Evolutionary conservation across 805 yeast species (phyloP).

Genomic region (Novakomyces olei): DNA sequence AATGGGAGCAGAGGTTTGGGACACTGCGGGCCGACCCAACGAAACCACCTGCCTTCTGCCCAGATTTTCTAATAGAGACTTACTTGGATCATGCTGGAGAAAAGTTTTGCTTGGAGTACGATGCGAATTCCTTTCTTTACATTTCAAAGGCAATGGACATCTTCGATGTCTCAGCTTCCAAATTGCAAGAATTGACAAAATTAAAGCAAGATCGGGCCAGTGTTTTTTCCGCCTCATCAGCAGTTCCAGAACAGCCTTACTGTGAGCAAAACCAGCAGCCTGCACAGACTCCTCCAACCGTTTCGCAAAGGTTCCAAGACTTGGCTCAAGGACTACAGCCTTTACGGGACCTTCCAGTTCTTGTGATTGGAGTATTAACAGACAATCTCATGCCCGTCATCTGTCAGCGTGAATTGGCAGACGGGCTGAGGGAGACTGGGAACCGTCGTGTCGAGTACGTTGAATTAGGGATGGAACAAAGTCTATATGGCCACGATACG

Average conservation of each 20-base stretch:
- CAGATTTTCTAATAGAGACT: slow-evolving; percentile 80
- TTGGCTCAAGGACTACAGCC: slow-evolving; percentile 41
- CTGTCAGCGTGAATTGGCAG: slow-evolving; percentile 73
- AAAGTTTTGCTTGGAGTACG: slow-evolving; percentile 76
- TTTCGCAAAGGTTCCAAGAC: slow-evolving; percentile 20
- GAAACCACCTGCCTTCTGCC: slow-evolving; percentile 67
- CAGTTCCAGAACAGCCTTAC: too few relatives aligned
- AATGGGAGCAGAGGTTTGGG: slow-evolving; percentile 87
- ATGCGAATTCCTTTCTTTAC: slow-evolving; percentile 70
- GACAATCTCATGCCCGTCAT: slow-evolving; percentile 82
- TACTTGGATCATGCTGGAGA: slow-evolving; percentile 89
- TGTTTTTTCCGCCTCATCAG: too few relatives aligned
- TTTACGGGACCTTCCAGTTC: slow-evolving; percentile 38
- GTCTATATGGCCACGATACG: slow-evolving; percentile 81
- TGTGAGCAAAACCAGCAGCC: too few relatives aligned
- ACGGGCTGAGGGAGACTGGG: slow-evolving; percentile 25
- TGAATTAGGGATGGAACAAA: slow-evolving; percentile 54
- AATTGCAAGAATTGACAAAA: slow-evolving; percentile 1
- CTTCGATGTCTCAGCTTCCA: slow-evolving; percentile 34
- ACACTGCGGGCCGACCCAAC: slow-evolving; percentile 66
- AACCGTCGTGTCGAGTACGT: slow-evolving; percentile 30
- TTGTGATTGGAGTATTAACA: slow-evolving; percentile 80
- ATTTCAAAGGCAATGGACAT: slow-evolving; percentile 87
- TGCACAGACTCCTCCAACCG: background rate
- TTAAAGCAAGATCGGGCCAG: background rate